Conservation (phyloP, 176 grass and related monocot genomes). For the Oryza punctata region DNA sequence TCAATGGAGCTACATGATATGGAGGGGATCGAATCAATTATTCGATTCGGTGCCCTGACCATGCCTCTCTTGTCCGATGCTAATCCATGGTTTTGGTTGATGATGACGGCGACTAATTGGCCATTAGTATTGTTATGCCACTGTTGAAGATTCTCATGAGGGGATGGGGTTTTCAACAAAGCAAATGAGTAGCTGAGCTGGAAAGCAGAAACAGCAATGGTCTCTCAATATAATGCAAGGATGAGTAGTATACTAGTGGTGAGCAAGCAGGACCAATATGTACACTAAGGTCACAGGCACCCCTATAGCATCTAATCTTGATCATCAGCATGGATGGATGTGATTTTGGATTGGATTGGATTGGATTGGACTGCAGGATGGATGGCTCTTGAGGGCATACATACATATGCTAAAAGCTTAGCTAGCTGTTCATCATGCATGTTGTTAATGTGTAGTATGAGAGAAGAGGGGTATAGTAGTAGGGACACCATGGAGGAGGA, state of each 20-base stretch:
- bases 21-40: conserved; percentile 22
- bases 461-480: background rate
- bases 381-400: background rate
- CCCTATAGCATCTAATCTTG: background rate
- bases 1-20: background rate
- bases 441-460: background rate
- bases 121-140: conserved; percentile 33
- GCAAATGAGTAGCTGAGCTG: conserved; percentile 48
- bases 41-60: conserved; percentile 6
- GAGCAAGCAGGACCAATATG: conserved; percentile 4
- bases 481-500: conserved; percentile 21
- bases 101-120: conserved; percentile 50
- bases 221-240: conserved; percentile 3
- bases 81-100: conserved; percentile 39
- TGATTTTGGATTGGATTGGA: background rate
- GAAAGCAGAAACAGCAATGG: conserved; percentile 30
- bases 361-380: background rate
- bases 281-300: background rate
- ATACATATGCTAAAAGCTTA: background rate
- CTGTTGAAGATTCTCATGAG: conserved; percentile 49
- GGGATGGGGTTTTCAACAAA: conserved; percentile 41
- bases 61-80: conserved; percentile 30
- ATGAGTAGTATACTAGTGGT: background rate
- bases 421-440: background rate
- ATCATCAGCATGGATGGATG: background rate